A percentile compares a stretch with the other conserved stretches of the same genome.
Conservation (phyloP, 768 basidiomycete genomes). For the Podaxis sp. region DNA sequence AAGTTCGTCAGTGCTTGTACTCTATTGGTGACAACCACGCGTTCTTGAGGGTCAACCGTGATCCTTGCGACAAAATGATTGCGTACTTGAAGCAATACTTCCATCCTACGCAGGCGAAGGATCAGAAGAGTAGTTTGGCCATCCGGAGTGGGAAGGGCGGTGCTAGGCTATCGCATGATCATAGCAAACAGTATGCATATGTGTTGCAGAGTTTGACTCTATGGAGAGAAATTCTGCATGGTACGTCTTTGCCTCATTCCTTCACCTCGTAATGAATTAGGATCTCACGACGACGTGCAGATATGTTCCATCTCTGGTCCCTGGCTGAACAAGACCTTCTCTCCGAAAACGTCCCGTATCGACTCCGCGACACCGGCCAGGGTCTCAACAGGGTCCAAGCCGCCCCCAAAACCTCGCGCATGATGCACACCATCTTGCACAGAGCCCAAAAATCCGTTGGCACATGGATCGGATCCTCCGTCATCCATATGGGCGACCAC, state of each 20-base stretch:
- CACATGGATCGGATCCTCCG: slow-evolving; percentile 82
- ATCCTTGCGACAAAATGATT: slow-evolving; percentile 88
- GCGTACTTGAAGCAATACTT: slow-evolving; percentile 72
- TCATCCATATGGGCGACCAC: slow-evolving; percentile 89
- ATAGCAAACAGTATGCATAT: slow-evolving; percentile 82
- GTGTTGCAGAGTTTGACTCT: slow-evolving; percentile 84
- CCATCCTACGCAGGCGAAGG: slow-evolving; percentile 69
- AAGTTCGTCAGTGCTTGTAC: slow-evolving; percentile 76
- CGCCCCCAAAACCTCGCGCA: slow-evolving; percentile 83
- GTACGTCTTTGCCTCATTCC: slow-evolving; percentile 35
- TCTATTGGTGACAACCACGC: slow-evolving; percentile 91
- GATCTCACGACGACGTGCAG: slow-evolving; percentile 32
- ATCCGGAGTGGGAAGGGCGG: slow-evolving; percentile 82
- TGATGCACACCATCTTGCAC: slow-evolving; percentile 87
- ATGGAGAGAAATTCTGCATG: slow-evolving; percentile 85
- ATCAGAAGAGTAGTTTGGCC: slow-evolving; percentile 65
- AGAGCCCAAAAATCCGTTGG: slow-evolving; percentile 82
- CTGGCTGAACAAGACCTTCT: slow-evolving; percentile 80
- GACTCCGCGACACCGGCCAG: slow-evolving; percentile 85
- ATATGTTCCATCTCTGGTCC: slow-evolving; percentile 88
- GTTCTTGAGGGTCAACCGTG: slow-evolving; percentile 82
- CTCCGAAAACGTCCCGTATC: slow-evolving; percentile 72
- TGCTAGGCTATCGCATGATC: slow-evolving; percentile 81
- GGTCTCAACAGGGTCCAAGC: slow-evolving; percentile 89
- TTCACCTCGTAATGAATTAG: neutral